Conservation (phyloP, 148 eudicot species). For the Vaccinium vitisidaea region DNA sequence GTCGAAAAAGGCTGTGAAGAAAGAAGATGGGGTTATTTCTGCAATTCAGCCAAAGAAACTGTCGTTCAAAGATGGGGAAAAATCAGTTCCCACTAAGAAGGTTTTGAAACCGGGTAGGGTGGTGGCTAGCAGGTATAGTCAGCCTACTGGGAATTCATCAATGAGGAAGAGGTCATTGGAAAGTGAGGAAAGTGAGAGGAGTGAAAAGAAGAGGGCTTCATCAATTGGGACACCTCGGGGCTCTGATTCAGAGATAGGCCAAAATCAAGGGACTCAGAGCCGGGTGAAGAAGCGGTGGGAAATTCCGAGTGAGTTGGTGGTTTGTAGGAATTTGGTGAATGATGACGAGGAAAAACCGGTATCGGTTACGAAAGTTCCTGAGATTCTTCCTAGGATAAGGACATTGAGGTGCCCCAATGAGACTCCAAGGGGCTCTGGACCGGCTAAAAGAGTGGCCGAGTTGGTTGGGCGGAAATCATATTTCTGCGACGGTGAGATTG, state of each 20-base stretch:
- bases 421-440: conserved; percentile 76
- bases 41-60: conserved; percentile 85
- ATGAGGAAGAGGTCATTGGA: conserved; percentile 78
- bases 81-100: conserved; percentile 54
- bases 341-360: conserved; percentile 31
- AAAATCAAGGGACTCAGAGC: conserved; percentile 27
- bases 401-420: conserved; percentile 37
- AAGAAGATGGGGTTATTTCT: conserved; percentile 54
- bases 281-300: conserved; percentile 68
- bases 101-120: conserved; percentile 65
- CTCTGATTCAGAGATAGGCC: conserved; percentile 20
- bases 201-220: conserved; percentile 64
- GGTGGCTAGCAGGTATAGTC: conserved; percentile 82
- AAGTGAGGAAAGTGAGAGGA: conserved; percentile 55
- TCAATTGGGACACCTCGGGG: conserved; percentile 41
- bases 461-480: conserved; percentile 59
- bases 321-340: conserved; percentile 27
- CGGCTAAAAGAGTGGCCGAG: conserved; percentile 68
- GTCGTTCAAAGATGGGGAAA: conserved; percentile 70
- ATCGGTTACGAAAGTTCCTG: conserved; percentile 36
- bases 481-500: conserved; percentile 35
- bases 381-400: conserved; percentile 59
- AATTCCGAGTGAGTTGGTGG: conserved; percentile 43
- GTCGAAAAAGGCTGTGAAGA: conserved; percentile 61
- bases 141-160: conserved; percentile 41